These are phyloP conservation scores for Naganishia friedmannii DNA, from an alignment of 768 basidiomycete species.

Conservation along the genomic window DNA sequence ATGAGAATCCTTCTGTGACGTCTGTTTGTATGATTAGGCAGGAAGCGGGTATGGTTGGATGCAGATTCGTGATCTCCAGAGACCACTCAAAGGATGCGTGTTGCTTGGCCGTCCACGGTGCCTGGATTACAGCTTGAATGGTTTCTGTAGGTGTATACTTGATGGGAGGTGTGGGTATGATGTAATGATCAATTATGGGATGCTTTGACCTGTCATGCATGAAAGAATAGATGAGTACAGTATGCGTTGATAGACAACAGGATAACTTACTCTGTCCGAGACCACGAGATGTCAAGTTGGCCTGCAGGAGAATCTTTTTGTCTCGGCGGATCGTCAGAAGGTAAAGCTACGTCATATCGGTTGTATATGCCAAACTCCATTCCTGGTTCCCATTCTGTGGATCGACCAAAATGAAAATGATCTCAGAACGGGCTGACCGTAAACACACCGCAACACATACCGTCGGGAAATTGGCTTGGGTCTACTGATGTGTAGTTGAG, in stretches of 20 bases:
- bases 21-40: slow-evolving; percentile 11
- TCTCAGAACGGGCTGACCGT: neutral
- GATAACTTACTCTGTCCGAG: neutral
- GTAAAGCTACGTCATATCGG: neutral
- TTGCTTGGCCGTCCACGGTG: neutral
- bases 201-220: neutral
- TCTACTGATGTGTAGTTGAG: slow-evolving; percentile 4
- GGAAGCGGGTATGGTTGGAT: slow-evolving; percentile 5
- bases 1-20: slow-evolving; percentile 11
- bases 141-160: slow-evolving; percentile 6
- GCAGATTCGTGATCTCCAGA: slow-evolving; percentile 21
- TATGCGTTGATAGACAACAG: neutral
- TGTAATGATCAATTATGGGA: slow-evolving; percentile 5
- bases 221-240: neutral
- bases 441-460: neutral
- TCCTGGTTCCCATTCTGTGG: slow-evolving; percentile 19
- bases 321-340: neutral
- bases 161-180: neutral
- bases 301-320: slow-evolving; percentile 1
- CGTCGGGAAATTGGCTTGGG: slow-evolving; percentile 12
- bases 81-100: slow-evolving; percentile 19
- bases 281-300: slow-evolving; percentile 11
- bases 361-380: slow-evolving; percentile 12
- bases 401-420: neutral
- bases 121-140: slow-evolving; percentile 3